These are phyloP conservation scores for Coelastrella sp. DNA, from an alignment of 139 green algal species.

Conservation along the genomic window DNA sequence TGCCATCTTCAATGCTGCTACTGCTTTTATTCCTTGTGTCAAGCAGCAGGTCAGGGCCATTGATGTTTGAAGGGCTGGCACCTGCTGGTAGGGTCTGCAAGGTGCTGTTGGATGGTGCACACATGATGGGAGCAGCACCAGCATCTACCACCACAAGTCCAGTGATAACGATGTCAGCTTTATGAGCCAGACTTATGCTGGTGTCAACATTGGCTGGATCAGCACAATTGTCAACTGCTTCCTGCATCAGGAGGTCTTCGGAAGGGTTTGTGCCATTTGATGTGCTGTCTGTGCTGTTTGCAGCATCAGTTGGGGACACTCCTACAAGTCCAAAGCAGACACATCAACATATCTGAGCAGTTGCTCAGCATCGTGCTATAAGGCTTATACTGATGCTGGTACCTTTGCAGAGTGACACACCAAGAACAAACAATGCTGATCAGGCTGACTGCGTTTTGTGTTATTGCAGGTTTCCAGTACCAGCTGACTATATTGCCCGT, in stretches of 20 bases:
- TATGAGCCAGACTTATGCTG: not conserved
- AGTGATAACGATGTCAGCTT: slow-evolving; percentile 24
- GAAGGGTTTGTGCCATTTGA: too few relatives aligned
- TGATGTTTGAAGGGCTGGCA: not conserved
- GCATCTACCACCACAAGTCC: not conserved
- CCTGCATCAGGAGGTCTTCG: too few relatives aligned
- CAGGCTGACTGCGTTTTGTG: too few relatives aligned
- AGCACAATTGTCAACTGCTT: slow-evolving; percentile 11
- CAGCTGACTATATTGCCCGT: too few relatives aligned
- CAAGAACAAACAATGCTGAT: too few relatives aligned
- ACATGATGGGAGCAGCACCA: slow-evolving; percentile 6
- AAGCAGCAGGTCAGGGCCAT: slow-evolving; percentile 16
- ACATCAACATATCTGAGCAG: too few relatives aligned
- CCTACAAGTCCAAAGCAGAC: too few relatives aligned
- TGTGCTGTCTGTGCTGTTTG: not conserved
- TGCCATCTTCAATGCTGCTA: not conserved
- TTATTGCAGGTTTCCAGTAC: too few relatives aligned
- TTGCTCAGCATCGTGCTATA: too few relatives aligned
- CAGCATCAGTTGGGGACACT: too few relatives aligned
- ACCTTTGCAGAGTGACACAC: too few relatives aligned
- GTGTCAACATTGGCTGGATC: slow-evolving; percentile 11
- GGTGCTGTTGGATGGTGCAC: slow-evolving; percentile 15
- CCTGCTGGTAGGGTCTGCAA: not conserved
- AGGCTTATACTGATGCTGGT: too few relatives aligned
- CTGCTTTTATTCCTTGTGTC: not conserved